These are phyloP conservation scores for Naganishia antarctica DNA, from an alignment of 768 basidiomycete species.

Conservation along the genomic window DNA sequence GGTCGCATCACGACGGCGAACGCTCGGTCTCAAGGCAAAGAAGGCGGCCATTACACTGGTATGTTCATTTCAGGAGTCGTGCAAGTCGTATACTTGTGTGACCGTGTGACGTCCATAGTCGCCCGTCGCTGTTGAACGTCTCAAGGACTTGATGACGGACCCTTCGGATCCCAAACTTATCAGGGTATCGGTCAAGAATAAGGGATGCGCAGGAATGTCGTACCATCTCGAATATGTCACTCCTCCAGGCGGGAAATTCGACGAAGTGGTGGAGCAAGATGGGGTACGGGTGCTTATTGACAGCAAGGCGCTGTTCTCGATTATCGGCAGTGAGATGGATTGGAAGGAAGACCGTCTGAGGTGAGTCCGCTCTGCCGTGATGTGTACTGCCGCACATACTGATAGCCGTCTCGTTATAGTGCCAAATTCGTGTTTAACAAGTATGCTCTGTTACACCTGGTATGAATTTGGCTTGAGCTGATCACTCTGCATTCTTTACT, in stretches of 20 bases:
- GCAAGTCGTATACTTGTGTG: background rate
- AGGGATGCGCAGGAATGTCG: constrained; percentile 86
- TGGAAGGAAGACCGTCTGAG: constrained; percentile 87
- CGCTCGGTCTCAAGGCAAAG: constrained; percentile 39
- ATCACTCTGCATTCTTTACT: constrained; percentile 65
- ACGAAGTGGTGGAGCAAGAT: constrained; percentile 94
- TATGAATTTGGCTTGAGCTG: background rate
- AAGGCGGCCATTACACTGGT: constrained; percentile 51
- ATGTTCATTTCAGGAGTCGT: constrained; percentile 29
- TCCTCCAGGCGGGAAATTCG: constrained; percentile 70
- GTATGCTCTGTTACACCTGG: constrained; percentile 10
- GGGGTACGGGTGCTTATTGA: constrained; percentile 91
- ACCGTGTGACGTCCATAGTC: constrained; percentile 56
- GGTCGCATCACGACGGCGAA: constrained; percentile 21
- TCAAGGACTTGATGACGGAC: constrained; percentile 63
- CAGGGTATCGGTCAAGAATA: constrained; percentile 91
- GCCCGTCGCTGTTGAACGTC: constrained; percentile 66
- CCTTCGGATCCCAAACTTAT: constrained; percentile 80
- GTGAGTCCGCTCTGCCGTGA: background rate
- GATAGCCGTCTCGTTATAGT: constrained; percentile 1
- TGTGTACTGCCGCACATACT: background rate
- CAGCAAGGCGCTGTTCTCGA: constrained; percentile 91
- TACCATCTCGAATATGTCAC: constrained; percentile 91
- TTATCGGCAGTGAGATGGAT: constrained; percentile 98
- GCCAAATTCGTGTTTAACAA: constrained; percentile 38